Evolutionary conservation across 1,284 basidiomycete genomes (phyloP).

Genomic region (Stereum hirsutum): DNA sequence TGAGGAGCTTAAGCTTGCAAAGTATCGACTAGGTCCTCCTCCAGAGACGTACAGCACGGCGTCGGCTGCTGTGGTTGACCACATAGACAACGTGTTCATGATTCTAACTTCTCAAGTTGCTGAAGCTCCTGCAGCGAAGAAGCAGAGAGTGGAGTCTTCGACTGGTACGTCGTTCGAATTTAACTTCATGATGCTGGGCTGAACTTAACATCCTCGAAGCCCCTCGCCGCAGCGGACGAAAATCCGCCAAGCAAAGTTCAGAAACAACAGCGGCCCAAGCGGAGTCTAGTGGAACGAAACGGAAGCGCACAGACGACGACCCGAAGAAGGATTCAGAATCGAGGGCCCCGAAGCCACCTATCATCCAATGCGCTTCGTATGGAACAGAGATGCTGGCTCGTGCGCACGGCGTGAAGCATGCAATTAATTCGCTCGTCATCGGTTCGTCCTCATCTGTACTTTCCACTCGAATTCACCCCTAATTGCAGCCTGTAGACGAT

Average conservation of each 20-base stretch:
- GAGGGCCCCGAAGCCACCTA: background rate
- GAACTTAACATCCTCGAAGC: no score
- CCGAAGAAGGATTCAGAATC: background rate
- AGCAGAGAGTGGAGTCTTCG: no score
- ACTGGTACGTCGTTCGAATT: no score
- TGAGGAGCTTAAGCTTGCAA: background rate
- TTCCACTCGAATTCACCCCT: background rate
- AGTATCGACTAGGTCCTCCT: background rate
- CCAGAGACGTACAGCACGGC: background rate
- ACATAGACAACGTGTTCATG: no score
- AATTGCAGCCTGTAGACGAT: background rate
- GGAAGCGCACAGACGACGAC: background rate
- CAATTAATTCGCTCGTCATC: background rate
- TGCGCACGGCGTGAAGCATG: background rate
- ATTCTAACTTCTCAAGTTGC: no score
- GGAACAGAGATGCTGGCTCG: background rate
- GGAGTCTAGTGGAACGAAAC: background rate
- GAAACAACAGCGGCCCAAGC: background rate
- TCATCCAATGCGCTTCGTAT: background rate
- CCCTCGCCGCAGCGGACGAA: no score
- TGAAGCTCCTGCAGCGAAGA: no score
- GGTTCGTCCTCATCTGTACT: background rate
- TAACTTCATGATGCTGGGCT: no score
- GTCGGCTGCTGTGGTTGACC: no score
- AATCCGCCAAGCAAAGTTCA: background rate